Evolutionary conservation across 495 filamentous ascomycete genomes (phyloP).

Genomic region (Neurospora africana): DNA sequence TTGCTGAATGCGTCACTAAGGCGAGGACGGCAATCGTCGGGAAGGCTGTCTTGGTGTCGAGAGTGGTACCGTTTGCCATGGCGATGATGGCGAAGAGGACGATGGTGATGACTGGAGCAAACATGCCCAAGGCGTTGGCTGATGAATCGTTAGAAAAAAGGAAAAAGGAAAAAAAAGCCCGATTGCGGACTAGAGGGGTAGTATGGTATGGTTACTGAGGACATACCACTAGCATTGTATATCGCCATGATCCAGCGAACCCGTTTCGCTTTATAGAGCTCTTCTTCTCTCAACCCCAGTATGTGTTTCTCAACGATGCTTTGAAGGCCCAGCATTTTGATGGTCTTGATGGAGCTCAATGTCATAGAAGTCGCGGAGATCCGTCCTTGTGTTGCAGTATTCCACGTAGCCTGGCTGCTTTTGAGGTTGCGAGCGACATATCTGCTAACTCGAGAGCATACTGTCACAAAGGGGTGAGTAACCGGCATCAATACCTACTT

Average conservation of each 20-base stretch:
- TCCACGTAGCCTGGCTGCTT: constrained; percentile 38
- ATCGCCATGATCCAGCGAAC: constrained; percentile 38
- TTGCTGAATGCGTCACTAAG: constrained; percentile 30
- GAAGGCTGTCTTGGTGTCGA: constrained; percentile 29
- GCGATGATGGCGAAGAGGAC: constrained; percentile 26
- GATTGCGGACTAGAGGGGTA: not conserved
- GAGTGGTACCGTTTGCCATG: not conserved
- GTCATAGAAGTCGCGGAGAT: constrained; percentile 41
- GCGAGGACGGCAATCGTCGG: constrained; percentile 25
- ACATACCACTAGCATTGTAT: constrained; percentile 35
- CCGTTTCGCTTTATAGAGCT: constrained; percentile 43
- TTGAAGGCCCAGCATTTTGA: constrained; percentile 56
- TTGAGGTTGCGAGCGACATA: constrained; percentile 39
- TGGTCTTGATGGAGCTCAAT: constrained; percentile 45
- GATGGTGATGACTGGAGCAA: constrained; percentile 31
- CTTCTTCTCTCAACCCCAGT: constrained; percentile 41
- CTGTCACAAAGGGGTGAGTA: constrained; percentile 8
- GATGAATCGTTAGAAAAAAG: not conserved
- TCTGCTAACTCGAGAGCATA: constrained; percentile 31
- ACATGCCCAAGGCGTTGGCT: constrained; percentile 33
- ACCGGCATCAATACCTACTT: not conserved
- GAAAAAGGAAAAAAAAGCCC: not conserved
- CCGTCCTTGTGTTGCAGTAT: constrained; percentile 41
- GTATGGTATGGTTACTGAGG: not conserved
- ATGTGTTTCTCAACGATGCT: constrained; percentile 29